Percentiles rank a stretch among this genome's conserved stretches.
Conservation (phyloP, 2,329 filamentous ascomycete genomes). For the Madurella mycetomatis region DNA sequence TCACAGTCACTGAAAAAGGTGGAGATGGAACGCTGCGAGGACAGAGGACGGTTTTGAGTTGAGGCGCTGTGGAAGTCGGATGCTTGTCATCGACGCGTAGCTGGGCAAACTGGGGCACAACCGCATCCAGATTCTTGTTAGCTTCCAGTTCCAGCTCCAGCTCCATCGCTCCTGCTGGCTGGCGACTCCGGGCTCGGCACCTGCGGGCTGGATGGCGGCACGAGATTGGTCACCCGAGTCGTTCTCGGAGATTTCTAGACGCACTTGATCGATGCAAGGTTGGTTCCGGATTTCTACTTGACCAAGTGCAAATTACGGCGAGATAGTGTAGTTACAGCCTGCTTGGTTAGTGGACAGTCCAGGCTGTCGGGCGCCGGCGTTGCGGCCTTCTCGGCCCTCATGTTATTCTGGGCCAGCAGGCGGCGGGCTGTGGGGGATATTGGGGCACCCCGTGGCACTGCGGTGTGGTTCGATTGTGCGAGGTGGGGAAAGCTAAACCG, state of each 20-base stretch:
- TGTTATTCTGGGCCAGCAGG: too few species aligned
- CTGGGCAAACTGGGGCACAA: neutral
- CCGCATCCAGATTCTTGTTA: too few species aligned
- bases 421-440: neutral
- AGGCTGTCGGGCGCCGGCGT: neutral
- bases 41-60: neutral
- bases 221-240: too few species aligned
- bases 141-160: neutral
- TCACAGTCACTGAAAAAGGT: conserved; percentile 9
- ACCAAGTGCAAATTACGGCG: too few species aligned
- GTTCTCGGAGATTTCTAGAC: too few species aligned
- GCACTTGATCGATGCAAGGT: too few species aligned
- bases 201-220: too few species aligned
- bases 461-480: neutral
- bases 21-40: neutral
- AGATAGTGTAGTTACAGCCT: too few species aligned
- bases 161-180: neutral
- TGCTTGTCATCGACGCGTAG: neutral
- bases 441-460: neutral
- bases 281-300: too few species aligned
- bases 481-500: conserved; percentile 6
- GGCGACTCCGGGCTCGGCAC: too few species aligned
- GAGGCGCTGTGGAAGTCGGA: neutral
- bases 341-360: too few species aligned
- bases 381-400: conserved; percentile 9